Percentiles rank a stretch among this genome's conserved stretches.
Conservation (phyloP, 2,329 filamentous ascomycete genomes). For the Aspergillus tanneri region DNA sequence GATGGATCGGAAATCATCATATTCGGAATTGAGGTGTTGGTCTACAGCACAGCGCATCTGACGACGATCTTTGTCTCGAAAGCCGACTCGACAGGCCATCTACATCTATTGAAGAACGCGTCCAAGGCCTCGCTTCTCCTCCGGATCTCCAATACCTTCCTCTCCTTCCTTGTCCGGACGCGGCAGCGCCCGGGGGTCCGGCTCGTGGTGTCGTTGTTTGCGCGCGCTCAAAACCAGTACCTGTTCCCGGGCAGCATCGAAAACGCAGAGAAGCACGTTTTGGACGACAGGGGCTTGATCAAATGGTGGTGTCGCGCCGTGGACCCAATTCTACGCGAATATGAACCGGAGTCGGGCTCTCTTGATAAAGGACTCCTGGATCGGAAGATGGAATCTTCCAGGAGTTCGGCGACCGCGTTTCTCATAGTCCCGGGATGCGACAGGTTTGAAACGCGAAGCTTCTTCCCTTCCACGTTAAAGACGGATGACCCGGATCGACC, state of each 20-base stretch:
- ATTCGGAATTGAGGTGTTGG: slow-evolving; percentile 80
- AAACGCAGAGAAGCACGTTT: slow-evolving; percentile 80
- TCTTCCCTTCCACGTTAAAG: slow-evolving; percentile 62
- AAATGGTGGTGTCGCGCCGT: slow-evolving; percentile 94
- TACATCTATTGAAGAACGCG: slow-evolving; percentile 62
- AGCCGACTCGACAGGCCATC: slow-evolving; percentile 90
- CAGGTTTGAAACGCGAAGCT: slow-evolving; percentile 72
- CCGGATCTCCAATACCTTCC: slow-evolving; percentile 69
- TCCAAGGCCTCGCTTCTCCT: slow-evolving; percentile 68
- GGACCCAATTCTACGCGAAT: slow-evolving; percentile 66
- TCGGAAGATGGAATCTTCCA: slow-evolving; percentile 30
- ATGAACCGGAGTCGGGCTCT: slow-evolving; percentile 41
- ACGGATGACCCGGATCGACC: slow-evolving; percentile 38
- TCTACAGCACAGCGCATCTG: slow-evolving; percentile 77
- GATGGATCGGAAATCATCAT: slow-evolving; percentile 60
- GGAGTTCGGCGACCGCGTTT: slow-evolving; percentile 65
- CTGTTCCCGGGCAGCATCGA: slow-evolving; percentile 90
- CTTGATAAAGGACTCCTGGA: slow-evolving; percentile 31
- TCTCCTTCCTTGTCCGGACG: slow-evolving; percentile 70
- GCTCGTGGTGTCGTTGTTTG: slow-evolving; percentile 84
- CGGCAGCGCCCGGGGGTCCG: slow-evolving; percentile 64
- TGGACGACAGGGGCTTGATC: slow-evolving; percentile 85
- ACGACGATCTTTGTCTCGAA: slow-evolving; percentile 95
- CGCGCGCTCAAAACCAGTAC: slow-evolving; percentile 87
- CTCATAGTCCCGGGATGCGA: slow-evolving; percentile 86